Conservation (phyloP, 805 yeast genomes). For the Kregervanrija delftensis region DNA sequence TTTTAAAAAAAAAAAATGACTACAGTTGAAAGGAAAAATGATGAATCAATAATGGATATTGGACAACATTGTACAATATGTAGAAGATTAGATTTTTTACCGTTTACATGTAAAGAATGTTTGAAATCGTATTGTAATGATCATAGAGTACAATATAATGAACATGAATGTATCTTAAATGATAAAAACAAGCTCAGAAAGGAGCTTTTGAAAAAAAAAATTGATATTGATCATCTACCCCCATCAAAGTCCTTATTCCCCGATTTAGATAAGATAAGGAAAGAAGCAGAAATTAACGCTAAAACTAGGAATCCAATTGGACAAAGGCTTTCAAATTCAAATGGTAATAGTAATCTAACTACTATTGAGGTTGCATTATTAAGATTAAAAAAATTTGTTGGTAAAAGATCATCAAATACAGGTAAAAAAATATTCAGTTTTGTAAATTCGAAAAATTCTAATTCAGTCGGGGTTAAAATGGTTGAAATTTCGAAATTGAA, state of each 20-base stretch:
- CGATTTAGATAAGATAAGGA: constrained; percentile 36
- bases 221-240: constrained; percentile 21
- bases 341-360: constrained; percentile 2
- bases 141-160: constrained; percentile 35
- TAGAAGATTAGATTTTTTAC: constrained; percentile 49
- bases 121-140: constrained; percentile 39
- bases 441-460: neutral
- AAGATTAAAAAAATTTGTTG: constrained; percentile 9
- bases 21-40: constrained; percentile 10
- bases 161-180: constrained; percentile 21
- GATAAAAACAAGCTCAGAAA: constrained; percentile 14
- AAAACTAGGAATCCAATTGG: constrained; percentile 7
- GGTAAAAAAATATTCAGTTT: constrained; percentile 5
- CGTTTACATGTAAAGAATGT: constrained; percentile 42
- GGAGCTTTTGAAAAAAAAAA: constrained; percentile 3
- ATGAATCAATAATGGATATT: constrained; percentile 40
- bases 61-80: constrained; percentile 54
- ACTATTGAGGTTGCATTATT: constrained; percentile 12
- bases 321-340: constrained; percentile 6
- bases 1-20: constrained; percentile 5
- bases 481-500: constrained; percentile 35
- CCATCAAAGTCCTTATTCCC: constrained; percentile 46
- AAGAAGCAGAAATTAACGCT: constrained; percentile 26
- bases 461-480: constrained; percentile 10
- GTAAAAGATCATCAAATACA: neutral